phyloP scores from a whole-genome alignment of 179 eudicot species.

The Sideroxylon spinosum region DNA sequence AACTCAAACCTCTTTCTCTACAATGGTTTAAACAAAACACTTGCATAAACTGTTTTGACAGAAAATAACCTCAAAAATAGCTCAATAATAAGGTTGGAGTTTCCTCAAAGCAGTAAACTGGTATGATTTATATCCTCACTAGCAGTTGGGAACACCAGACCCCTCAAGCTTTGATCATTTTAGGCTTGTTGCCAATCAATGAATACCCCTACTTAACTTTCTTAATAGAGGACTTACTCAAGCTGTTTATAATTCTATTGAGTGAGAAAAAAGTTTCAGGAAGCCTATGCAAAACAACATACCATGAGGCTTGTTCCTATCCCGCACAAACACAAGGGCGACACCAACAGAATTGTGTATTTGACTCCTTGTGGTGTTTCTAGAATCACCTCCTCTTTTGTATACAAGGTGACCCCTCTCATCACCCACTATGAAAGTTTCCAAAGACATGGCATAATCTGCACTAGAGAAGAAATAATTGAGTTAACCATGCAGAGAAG shows the following conservation, averaged over 20 bases:
- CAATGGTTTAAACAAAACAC: background rate
- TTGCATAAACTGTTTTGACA: background rate
- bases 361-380: slow-evolving; percentile 10
- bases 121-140: background rate
- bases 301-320: slow-evolving; percentile 52
- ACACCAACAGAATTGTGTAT: slow-evolving; percentile 33
- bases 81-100: background rate
- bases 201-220: background rate
- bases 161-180: slow-evolving; percentile 6
- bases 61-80: too few species aligned
- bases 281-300: background rate
- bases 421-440: slow-evolving; percentile 71
- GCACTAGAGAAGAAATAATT: slow-evolving; percentile 28
- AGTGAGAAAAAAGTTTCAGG: background rate
- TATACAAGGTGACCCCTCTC: slow-evolving; percentile 44
- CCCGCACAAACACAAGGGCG: slow-evolving; percentile 64
- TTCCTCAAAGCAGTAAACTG: background rate
- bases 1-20: background rate
- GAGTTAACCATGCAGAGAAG: background rate
- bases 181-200: background rate
- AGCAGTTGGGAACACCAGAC: background rate
- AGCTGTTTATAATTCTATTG: background rate
- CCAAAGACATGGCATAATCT: slow-evolving; percentile 60
- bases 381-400: slow-evolving; percentile 22
- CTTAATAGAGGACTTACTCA: background rate